Percentiles rank a stretch among this genome's conserved stretches.
Evolutionary conservation across 352 stramenopile species (phyloP).

Genomic region (Phytophthora sansomeana): DNA sequence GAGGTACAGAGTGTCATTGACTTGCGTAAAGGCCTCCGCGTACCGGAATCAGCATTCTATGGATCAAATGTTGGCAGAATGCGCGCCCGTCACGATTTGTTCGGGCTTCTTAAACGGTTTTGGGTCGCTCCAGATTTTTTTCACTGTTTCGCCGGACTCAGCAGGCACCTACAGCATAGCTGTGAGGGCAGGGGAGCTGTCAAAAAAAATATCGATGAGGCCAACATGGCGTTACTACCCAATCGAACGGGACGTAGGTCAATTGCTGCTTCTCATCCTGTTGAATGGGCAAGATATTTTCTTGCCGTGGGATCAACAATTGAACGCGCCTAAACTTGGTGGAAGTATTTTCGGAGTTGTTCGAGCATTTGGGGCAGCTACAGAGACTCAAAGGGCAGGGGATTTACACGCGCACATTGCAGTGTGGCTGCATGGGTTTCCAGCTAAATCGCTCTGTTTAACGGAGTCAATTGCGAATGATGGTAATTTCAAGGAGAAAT

Average conservation of each 20-base stretch:
- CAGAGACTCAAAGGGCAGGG: too few species aligned
- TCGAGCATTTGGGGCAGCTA: slow-evolving; percentile 22
- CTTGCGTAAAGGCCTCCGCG: slow-evolving; percentile 19
- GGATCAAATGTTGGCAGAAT: slow-evolving; percentile 26
- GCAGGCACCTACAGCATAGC: slow-evolving; percentile 6
- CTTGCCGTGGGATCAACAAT: slow-evolving; percentile 2
- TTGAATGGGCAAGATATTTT: slow-evolving; percentile 13
- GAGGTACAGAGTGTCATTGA: slow-evolving; percentile 19
- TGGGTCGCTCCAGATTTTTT: slow-evolving; percentile 29
- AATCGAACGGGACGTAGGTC: slow-evolving; percentile 6
- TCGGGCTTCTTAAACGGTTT: slow-evolving; percentile 31
- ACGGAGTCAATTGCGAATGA: not conserved
- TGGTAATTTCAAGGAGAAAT: not conserved
- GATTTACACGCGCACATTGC: slow-evolving; percentile 34
- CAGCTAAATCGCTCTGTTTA: slow-evolving; percentile 3
- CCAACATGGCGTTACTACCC: slow-evolving; percentile 1
- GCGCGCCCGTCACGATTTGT: slow-evolving; percentile 26
- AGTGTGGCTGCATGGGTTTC: slow-evolving; percentile 39
- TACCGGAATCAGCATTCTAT: slow-evolving; percentile 22
- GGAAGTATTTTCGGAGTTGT: too few species aligned
- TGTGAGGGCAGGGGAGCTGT: not conserved
- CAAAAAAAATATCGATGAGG: not conserved
- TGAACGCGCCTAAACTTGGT: too few species aligned
- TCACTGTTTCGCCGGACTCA: slow-evolving; percentile 34
- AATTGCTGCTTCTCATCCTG: slow-evolving; percentile 1